Conservation (phyloP, 1,139 yeast species). For the Protomyces arabidopsidicola region DNA sequence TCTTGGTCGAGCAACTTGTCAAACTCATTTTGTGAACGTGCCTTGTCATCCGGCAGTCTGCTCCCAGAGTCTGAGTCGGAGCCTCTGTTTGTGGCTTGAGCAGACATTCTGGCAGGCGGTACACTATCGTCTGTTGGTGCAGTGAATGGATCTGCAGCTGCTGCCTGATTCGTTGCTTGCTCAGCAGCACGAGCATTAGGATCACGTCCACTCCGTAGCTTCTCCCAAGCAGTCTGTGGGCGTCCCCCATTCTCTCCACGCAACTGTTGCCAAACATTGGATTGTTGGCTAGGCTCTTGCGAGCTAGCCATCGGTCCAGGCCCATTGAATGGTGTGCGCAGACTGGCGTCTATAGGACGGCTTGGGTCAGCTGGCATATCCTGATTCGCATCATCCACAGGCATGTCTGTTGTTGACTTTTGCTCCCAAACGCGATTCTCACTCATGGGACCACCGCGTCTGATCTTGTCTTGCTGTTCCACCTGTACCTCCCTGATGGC, state of each 20-base stretch:
- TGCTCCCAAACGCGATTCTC: slow-evolving; percentile 12
- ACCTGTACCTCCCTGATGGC: slow-evolving; percentile 22
- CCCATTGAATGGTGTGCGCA: background rate
- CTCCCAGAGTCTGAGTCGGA: background rate
- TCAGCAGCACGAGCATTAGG: background rate
- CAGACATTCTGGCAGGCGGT: background rate
- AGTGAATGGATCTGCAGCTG: background rate
- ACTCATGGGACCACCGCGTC: slow-evolving; percentile 10
- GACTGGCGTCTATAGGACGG: background rate
- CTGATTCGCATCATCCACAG: background rate
- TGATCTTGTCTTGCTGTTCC: slow-evolving; percentile 16
- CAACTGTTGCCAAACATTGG: slow-evolving; percentile 20
- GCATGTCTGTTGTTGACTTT: background rate
- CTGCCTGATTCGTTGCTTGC: background rate
- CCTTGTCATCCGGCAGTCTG: background rate
- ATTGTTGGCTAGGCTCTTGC: background rate
- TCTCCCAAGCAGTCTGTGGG: slow-evolving; percentile 25
- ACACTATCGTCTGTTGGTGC: background rate
- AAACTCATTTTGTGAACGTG: slow-evolving; percentile 8
- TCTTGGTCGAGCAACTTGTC: slow-evolving; percentile 21
- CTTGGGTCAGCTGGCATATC: background rate
- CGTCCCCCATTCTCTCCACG: slow-evolving; percentile 9
- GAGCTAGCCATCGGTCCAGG: slow-evolving; percentile 6
- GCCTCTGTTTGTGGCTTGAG: background rate
- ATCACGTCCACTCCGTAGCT: slow-evolving; percentile 4